Conservation (phyloP, 768 basidiomycete genomes). For the Boletus rex-veris region DNA sequence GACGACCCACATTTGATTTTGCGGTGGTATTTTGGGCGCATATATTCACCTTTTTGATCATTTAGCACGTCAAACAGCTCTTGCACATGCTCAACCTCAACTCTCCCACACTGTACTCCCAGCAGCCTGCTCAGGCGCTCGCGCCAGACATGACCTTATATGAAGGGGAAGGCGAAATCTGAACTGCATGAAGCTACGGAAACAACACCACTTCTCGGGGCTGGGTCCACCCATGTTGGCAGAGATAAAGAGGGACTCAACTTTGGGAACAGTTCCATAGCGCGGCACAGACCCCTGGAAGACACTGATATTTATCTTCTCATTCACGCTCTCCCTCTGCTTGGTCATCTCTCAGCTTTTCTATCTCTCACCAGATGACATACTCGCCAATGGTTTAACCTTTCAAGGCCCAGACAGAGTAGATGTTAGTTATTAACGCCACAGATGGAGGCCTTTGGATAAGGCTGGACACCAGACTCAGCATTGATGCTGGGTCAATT, state of each 20-base stretch:
- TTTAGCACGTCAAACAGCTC: too few relatives aligned
- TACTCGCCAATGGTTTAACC: constrained; percentile 53
- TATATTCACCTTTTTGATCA: too few relatives aligned
- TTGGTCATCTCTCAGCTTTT: constrained; percentile 47
- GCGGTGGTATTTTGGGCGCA: too few relatives aligned
- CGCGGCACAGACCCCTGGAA: constrained; percentile 32
- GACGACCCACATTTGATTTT: too few relatives aligned
- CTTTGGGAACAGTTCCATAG: constrained; percentile 17
- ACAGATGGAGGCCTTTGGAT: constrained; percentile 63
- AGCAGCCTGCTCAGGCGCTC: too few relatives aligned
- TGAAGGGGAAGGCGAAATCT: constrained; percentile 29
- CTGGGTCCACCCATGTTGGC: constrained; percentile 18
- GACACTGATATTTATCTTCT: constrained; percentile 47
- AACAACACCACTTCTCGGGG: constrained; percentile 29
- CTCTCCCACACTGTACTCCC: too few relatives aligned
- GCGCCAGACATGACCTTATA: too few relatives aligned
- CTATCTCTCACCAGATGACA: constrained; percentile 51
- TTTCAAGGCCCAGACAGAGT: constrained; percentile 59
- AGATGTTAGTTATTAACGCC: constrained; percentile 58
- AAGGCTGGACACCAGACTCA: constrained; percentile 51
- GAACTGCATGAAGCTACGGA: constrained; percentile 25
- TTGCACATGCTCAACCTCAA: too few relatives aligned
- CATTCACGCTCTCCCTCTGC: constrained; percentile 51
- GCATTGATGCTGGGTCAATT: constrained; percentile 63
- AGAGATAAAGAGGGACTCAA: constrained; percentile 22